Percentiles rank a stretch among this genome's conserved stretches.
phyloP scores from a whole-genome alignment of 2,329 filamentous ascomycete species.

The Chrysosporium queenslandicum region DNA sequence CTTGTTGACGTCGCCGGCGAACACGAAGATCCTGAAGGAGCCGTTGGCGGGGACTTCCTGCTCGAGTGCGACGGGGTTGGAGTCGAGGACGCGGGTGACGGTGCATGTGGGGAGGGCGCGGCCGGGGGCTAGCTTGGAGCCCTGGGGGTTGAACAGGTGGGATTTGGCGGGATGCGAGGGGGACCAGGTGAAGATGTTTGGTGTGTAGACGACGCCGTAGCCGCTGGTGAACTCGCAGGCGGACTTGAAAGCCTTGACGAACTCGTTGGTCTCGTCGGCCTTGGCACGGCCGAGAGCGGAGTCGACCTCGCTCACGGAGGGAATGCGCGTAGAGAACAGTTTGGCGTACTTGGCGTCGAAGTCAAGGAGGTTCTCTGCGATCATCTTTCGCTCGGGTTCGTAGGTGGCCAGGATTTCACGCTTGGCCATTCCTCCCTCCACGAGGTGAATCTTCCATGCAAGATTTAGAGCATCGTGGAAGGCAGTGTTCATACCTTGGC shows the following conservation, averaged over 20 bases:
- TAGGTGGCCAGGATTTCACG: conserved; percentile 72
- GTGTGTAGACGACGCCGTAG: conserved; percentile 76
- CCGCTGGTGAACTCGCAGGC: conserved; percentile 86
- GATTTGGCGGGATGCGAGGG: conserved; percentile 61
- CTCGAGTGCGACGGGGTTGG: conserved; percentile 82
- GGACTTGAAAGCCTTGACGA: conserved; percentile 83
- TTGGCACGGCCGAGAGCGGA: conserved; percentile 45
- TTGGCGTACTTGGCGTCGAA: conserved; percentile 88
- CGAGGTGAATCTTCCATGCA: conserved; percentile 91
- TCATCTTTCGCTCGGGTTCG: conserved; percentile 71
- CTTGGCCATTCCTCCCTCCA: conserved; percentile 70
- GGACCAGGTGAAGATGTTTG: conserved; percentile 79
- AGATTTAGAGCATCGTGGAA: conserved; percentile 66
- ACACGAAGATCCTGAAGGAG: conserved; percentile 75
- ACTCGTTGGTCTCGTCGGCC: conserved; percentile 50
- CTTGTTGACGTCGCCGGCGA: conserved; percentile 58
- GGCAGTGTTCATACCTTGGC: conserved; percentile 55
- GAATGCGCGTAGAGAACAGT: conserved; percentile 71
- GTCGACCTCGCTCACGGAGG: conserved; percentile 61
- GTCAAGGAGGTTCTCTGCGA: conserved; percentile 71
- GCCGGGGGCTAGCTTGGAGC: conserved; percentile 60
- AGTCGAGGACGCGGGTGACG: conserved; percentile 77
- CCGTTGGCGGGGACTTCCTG: conserved; percentile 84
- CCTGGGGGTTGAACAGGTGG: conserved; percentile 55
- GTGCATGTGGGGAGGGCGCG: conserved; percentile 66